These are phyloP conservation scores for Nemania bipapillata DNA, from an alignment of 2,329 filamentous ascomycete species.

Conservation along the genomic window DNA sequence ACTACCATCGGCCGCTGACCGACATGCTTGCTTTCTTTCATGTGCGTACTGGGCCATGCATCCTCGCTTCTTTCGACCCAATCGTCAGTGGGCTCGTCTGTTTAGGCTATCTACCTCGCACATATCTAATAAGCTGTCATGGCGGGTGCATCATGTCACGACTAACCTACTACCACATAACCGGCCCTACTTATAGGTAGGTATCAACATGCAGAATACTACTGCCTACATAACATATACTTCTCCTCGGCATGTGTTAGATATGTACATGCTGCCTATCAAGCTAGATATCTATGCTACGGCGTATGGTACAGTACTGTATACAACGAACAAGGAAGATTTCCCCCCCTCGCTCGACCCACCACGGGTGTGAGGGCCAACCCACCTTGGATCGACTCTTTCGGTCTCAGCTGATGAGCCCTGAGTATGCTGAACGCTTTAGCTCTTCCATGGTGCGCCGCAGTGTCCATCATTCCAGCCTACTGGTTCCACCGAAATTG, in stretches of 20 bases:
- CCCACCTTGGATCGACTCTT: slow-evolving; percentile 20
- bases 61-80: slow-evolving; percentile 47
- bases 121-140: slow-evolving; percentile 19
- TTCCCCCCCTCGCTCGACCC: slow-evolving; percentile 15
- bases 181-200: neutral
- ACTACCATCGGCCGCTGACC: slow-evolving; percentile 20
- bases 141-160: slow-evolving; percentile 20
- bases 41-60: slow-evolving; percentile 38
- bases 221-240: neutral
- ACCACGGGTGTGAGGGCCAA: slow-evolving; percentile 10
- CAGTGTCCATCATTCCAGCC: slow-evolving; percentile 26
- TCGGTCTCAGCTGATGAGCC: slow-evolving; percentile 30
- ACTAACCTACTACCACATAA: neutral
- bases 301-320: neutral
- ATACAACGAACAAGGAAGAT: slow-evolving; percentile 5
- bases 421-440: slow-evolving; percentile 19
- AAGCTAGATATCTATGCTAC: neutral
- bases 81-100: slow-evolving; percentile 35
- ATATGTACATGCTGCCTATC: neutral
- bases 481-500: slow-evolving; percentile 37
- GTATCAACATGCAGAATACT: neutral
- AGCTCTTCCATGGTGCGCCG: slow-evolving; percentile 28
- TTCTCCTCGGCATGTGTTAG: neutral
- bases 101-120: slow-evolving; percentile 29
- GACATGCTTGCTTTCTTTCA: slow-evolving; percentile 17